Percentiles rank a stretch among this genome's conserved stretches.
These are phyloP conservation scores for Saksenaea vasiformis DNA, from an alignment of 371 early-diverging fungal species.

Conservation along the genomic window DNA sequence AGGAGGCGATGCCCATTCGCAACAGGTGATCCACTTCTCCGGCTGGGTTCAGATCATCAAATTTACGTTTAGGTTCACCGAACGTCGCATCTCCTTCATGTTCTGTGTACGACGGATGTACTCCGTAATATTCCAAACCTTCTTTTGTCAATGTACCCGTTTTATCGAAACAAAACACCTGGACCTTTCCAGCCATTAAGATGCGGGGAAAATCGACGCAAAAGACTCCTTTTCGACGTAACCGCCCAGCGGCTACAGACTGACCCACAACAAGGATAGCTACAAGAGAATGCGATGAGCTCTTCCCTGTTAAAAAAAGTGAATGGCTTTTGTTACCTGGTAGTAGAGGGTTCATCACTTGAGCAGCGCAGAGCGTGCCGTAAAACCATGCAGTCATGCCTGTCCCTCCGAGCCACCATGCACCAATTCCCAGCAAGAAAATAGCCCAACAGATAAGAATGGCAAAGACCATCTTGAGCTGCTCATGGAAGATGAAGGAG, in stretches of 20 bases:
- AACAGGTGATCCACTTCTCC: conserved; percentile 22
- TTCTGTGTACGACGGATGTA: conserved; percentile 8
- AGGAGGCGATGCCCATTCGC: conserved; percentile 65
- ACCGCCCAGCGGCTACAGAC: conserved; percentile 70
- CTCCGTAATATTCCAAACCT: conserved; percentile 56
- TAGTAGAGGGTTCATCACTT: conserved; percentile 67
- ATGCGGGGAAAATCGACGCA: conserved; percentile 82
- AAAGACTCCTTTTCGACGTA: conserved; percentile 60
- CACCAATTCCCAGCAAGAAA: conserved; percentile 52
- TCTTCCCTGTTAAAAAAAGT: too few species aligned
- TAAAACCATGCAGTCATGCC: conserved; percentile 63
- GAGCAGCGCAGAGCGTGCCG: conserved; percentile 67
- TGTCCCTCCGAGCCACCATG: conserved; percentile 57
- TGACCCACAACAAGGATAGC: conserved; percentile 86
- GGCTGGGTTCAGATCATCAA: conserved; percentile 19
- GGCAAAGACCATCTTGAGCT: conserved; percentile 67
- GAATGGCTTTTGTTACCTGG: conserved; percentile 40
- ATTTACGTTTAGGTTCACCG: not conserved
- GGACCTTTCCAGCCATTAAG: conserved; percentile 84
- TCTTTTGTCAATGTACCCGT: conserved; percentile 67
- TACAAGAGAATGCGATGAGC: not conserved
- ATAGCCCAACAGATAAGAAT: conserved; percentile 64
- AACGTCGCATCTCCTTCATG: not conserved
- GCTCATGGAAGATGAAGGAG: conserved; percentile 74
- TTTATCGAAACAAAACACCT: conserved; percentile 83